Evolutionary conservation across 225 moss, liverwort and hornwort genomes (phyloP), one percentile per base, ranked within the genome.

Genomic region (Climacium dendroides): DNA sequence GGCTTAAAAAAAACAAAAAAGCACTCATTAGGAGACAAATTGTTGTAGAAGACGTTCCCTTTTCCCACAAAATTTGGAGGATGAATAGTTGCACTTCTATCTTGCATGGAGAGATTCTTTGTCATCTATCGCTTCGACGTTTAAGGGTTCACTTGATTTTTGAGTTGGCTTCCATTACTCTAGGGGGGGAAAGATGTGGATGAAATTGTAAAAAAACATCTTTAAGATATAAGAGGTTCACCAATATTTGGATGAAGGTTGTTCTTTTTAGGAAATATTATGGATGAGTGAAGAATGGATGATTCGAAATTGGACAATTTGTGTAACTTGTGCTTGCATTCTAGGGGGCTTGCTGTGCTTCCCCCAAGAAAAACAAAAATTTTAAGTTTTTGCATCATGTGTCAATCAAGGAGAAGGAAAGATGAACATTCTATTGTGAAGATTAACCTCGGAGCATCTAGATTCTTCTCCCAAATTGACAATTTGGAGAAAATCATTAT

Each of bases 321-420:
- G 35, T 8, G 1, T 14, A 35, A 22, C 1, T 0, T 19, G 15
- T 11, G 1, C 10, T 32, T 34, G 18, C 6, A 52, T 6, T 52
- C 1, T 22, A 8, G 2, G 7, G 12, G 5, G 3, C 3, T 0
- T 74, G 8, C 18, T 0, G 3, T 3, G 0, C 13, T 20, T 50
- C 13, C 2, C 0, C 3, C 0, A 13, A 32, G 19, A 4, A 30
- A n/a, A 39, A 39, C 1, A 7, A 15, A 61, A 18, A 4, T 0
- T 30, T 12, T 11, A 11, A 29, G 12, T 47, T 32, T 19, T 19
- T 48, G 19, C 5, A 74, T 9, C 0, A 2, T 2, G 5, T 50
- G 0, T 32, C 12, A 32, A 7, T 19, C 2, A 7, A 12, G 0
- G 7, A 74, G 5, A 32, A 12, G 7, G 50, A 34, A 19, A 48